phyloP scores from a whole-genome alignment of 2,329 filamentous ascomycete species.

The Xylaria arbuscula region DNA sequence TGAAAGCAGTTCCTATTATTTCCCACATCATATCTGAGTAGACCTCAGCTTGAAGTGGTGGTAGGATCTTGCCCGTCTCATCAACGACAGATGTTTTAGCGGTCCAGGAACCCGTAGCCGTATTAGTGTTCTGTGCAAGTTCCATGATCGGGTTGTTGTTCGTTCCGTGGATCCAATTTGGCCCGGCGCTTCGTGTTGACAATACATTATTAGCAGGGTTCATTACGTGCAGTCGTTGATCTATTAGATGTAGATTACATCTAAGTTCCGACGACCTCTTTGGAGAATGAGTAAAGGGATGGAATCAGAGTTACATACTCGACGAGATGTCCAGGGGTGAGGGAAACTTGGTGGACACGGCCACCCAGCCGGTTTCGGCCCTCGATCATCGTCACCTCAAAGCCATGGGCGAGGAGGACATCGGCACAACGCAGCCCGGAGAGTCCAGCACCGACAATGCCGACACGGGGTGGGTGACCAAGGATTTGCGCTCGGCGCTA shows the following conservation, averaged over 20 bases:
- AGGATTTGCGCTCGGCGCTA: constrained; percentile 45
- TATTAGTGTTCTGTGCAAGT: constrained; percentile 71
- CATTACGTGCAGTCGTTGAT: not conserved
- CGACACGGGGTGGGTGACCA: constrained; percentile 63
- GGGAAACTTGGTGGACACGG: constrained; percentile 64
- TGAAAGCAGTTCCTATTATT: constrained; percentile 75
- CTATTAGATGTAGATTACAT: not conserved
- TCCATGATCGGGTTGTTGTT: constrained; percentile 76
- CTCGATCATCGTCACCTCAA: constrained; percentile 76
- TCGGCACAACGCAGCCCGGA: constrained; percentile 78
- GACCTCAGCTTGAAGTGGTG: constrained; percentile 57
- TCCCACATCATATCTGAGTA: constrained; percentile 71
- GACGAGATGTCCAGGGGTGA: constrained; percentile 60
- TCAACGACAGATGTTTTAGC: constrained; percentile 66
- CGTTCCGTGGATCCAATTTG: constrained; percentile 86
- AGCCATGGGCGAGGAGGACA: constrained; percentile 71
- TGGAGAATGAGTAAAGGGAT: not conserved
- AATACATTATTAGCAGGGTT: constrained; percentile 19
- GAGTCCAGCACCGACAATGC: constrained; percentile 76
- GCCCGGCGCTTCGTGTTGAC: constrained; percentile 58
- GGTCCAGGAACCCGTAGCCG: constrained; percentile 60
- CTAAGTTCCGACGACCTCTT: not conserved
- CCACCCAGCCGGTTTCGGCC: constrained; percentile 75
- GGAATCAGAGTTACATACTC: constrained; percentile 50
- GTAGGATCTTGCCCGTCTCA: constrained; percentile 64